phyloP scores from a whole-genome alignment of 169 alveolate genomes.

The Plasmodium fragile region DNA sequence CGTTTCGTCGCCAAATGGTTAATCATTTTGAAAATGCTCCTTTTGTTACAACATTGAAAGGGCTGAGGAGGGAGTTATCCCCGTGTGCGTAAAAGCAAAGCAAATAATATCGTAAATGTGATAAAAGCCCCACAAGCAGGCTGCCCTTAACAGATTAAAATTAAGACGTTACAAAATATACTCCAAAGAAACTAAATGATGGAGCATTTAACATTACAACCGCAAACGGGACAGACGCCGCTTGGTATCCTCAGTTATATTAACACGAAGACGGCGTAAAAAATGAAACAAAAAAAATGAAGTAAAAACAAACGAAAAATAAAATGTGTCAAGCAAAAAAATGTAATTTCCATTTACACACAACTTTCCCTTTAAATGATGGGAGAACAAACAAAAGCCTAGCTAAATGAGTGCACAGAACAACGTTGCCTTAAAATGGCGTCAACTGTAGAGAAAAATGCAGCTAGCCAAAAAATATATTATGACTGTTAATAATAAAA shows the following conservation, averaged over 20 bases:
- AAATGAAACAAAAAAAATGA: background rate
- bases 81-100: background rate
- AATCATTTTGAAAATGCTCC: background rate
- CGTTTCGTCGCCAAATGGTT: background rate
- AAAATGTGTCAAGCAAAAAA: background rate
- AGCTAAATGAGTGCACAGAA: background rate
- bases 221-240: background rate
- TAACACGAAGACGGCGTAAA: background rate
- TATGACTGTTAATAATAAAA: constrained; percentile 32
- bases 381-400: background rate
- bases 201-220: background rate
- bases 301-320: background rate
- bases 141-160: background rate
- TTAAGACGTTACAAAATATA: background rate
- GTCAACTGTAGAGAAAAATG: constrained; percentile 5
- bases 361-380: background rate
- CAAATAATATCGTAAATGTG: background rate
- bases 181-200: background rate
- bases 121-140: background rate
- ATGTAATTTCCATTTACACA: background rate
- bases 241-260: background rate
- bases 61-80: background rate
- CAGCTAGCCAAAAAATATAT: constrained; percentile 20
- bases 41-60: background rate
- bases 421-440: background rate